Evolutionary conservation across 2,329 filamentous ascomycete species (phyloP).

Genomic region (Pyricularia sp.): DNA sequence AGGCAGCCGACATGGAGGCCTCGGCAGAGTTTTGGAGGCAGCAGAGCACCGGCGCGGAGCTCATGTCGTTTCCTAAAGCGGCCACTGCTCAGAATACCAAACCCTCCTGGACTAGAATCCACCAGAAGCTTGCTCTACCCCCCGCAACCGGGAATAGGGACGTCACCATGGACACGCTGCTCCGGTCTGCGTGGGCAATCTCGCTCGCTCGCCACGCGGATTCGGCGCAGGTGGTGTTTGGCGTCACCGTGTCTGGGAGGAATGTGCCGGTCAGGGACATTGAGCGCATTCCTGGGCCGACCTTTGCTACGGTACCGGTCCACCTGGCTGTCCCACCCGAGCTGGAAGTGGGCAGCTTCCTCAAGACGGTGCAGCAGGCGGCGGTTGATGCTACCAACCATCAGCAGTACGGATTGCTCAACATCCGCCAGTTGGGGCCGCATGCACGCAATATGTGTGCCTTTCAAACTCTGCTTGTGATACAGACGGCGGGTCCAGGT

Average conservation of each 20-base stretch:
- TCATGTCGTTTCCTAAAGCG: constrained; percentile 42
- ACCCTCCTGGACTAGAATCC: not conserved
- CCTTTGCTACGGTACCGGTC: constrained; percentile 21
- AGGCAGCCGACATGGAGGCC: not conserved
- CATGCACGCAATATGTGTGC: not conserved
- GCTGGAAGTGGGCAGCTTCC: constrained; percentile 5
- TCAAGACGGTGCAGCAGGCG: not conserved
- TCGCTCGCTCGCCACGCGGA: not conserved
- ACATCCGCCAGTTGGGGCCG: not conserved
- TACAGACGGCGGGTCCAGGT: not conserved
- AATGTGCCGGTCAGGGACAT: constrained; percentile 16
- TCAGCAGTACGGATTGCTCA: not conserved
- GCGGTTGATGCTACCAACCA: not conserved
- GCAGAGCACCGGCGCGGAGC: constrained; percentile 35
- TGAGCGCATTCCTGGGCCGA: constrained; percentile 18
- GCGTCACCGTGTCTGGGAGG: constrained; percentile 18
- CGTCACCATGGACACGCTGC: constrained; percentile 1
- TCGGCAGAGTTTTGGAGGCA: constrained; percentile 41
- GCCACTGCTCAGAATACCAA: constrained; percentile 32
- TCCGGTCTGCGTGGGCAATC: constrained; percentile 1
- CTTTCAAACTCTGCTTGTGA: not conserved
- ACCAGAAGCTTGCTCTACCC: not conserved
- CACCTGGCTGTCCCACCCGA: constrained; percentile 10
- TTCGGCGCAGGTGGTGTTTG: constrained; percentile 13
- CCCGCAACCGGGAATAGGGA: not conserved